Evolutionary conservation across 345 rosid genomes (phyloP).

Genomic region (Mercurialis annua): DNA sequence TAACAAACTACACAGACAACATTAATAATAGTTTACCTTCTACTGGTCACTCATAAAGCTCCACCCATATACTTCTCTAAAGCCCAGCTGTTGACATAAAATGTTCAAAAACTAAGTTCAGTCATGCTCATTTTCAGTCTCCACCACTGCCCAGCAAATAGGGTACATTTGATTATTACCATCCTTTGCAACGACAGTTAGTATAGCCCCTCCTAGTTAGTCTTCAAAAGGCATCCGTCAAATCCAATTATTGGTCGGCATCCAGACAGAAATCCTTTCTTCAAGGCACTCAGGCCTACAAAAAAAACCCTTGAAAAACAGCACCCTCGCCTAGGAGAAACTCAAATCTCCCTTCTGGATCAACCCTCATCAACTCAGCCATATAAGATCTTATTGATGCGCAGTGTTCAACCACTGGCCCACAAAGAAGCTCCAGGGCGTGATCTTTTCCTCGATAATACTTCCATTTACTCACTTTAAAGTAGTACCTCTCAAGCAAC

Average conservation of each 20-base stretch:
- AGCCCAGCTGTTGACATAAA: not conserved
- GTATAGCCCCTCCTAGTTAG: not conserved
- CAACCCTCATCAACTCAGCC: not conserved
- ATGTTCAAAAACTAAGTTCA: not conserved
- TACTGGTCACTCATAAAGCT: not conserved
- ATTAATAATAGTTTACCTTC: not conserved
- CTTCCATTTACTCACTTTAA: not conserved
- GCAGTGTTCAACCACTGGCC: not conserved
- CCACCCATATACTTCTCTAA: not conserved
- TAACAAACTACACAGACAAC: too few species aligned
- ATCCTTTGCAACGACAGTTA: not conserved
- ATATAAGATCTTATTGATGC: not conserved
- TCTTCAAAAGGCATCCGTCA: not conserved
- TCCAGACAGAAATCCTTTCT: not conserved
- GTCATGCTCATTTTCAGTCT: not conserved
- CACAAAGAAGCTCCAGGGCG: not conserved
- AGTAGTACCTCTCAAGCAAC: too few species aligned
- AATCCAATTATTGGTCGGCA: not conserved
- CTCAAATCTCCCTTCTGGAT: not conserved
- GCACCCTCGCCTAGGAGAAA: not conserved
- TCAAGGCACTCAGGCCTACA: not conserved
- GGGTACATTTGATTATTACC: not conserved
- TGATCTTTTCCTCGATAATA: not conserved
- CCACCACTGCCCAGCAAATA: not conserved
- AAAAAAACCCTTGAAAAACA: not conserved